Evolutionary conservation across 208 protist genomes (phyloP), one percentile per base, ranked within the genome.

Genomic region (Hexamita inflata): DNA sequence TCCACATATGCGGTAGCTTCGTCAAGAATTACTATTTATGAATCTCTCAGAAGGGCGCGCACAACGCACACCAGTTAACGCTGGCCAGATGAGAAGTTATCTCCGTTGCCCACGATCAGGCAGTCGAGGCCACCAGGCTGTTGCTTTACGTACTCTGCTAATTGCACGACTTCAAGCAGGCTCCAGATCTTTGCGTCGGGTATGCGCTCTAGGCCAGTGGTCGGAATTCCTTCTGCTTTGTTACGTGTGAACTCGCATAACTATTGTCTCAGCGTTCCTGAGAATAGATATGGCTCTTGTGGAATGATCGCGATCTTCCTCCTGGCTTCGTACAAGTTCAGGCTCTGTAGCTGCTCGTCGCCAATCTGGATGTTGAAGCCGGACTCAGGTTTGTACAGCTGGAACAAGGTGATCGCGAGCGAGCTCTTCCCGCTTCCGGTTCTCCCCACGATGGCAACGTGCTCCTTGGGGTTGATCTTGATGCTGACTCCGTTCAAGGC

Each of bases 391-490:
- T 82, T 58, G 7, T 41, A 1, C 24, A 85, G 49, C 41, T 78
- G 67, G 32, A 86, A 85, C 11, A 86, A 70, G 1, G 53, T 61
- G 0, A 59, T n/a, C 0, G 82, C 61, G 0, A 84, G 15, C 15
- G 78, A 75, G 0, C 75, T 77, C 75, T 86, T 86, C 0, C 83
- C 83, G 29, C 80, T 61, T 11, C 83, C 83, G n/a, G 83, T 86
- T 29, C 82, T 61, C 0, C 83, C 83, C 0, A 83, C 77, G 40
- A 86, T 67, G n/a, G 74, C 83, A 59, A 85, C 40, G 65, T 80
- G 85, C 58, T 85, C 79, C 24, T 60, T 73, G 26, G 1, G 39
- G 0, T 65, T 24, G 11, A 81, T 49, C 38, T 45, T 30, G n/a
- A 85, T 79, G 4, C 19, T 68, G 26, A 86, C 42, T n/a, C 77